Percentiles rank a stretch among this genome's conserved stretches.
Evolutionary conservation across 2,329 filamentous ascomycete genomes (phyloP).

Genomic region (Botrytis medusae): DNA sequence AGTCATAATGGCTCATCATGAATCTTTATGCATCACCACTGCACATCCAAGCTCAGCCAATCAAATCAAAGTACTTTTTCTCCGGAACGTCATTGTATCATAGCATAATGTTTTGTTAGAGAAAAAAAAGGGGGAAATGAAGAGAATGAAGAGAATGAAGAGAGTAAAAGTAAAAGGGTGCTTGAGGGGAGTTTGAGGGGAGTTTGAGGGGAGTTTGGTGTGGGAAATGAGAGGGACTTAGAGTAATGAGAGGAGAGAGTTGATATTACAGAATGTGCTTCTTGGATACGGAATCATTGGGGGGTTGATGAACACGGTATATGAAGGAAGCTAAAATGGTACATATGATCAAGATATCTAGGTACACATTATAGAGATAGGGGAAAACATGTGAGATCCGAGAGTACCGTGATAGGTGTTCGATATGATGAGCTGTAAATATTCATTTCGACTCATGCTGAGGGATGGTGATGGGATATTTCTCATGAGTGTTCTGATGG

Average conservation of each 20-base stretch:
- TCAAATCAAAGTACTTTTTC: background rate
- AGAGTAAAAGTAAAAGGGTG: background rate
- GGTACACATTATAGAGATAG: too few relatives aligned
- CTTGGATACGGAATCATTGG: background rate
- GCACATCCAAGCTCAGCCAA: background rate
- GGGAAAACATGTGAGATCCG: background rate
- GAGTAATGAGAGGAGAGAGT: background rate
- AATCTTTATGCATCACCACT: background rate
- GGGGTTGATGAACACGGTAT: background rate
- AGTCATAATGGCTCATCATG: slow-evolving; percentile 10
- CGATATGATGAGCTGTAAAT: background rate
- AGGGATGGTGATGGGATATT: background rate
- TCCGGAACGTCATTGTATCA: background rate
- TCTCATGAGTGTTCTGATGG: background rate
- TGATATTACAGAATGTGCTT: background rate
- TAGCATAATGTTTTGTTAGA: too few relatives aligned
- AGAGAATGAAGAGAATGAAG: background rate
- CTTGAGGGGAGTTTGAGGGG: background rate
- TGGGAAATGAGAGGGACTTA: too few relatives aligned
- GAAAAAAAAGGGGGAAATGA: background rate
- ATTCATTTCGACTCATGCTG: slow-evolving; percentile 18
- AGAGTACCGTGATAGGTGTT: background rate
- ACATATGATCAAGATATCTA: background rate
- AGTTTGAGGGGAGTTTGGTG: background rate
- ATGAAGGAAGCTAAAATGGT: too few relatives aligned